Evolutionary conservation across 2,329 filamentous ascomycete genomes (phyloP), one percentile per base, ranked within the genome.

Genomic region (Ophiostoma populinum): DNA sequence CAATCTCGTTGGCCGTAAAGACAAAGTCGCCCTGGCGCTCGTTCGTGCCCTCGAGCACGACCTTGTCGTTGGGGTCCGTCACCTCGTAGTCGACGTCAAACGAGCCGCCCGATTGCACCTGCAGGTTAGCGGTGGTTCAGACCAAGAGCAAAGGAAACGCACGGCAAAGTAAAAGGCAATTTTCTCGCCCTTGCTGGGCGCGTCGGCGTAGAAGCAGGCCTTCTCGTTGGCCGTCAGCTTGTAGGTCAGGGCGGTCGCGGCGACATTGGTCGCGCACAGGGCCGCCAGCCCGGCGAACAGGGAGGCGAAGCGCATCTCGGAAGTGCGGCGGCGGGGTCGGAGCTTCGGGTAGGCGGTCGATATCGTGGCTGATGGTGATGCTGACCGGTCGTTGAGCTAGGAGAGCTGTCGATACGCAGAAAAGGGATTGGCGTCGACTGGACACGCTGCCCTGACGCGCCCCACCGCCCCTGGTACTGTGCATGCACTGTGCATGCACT

Each of bases 141-240:
- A n/a, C n/a, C n/a, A n/a, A n/a, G n/a, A n/a, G n/a, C n/a, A n/a
- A n/a, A n/a, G n/a, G 11, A 16, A 7, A 36, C 78, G 46, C 63
- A 98, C 90, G 41, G 90, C 92, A 60, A 98, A 98, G 64, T 98
- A 98, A 54, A 98, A 98, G 33, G 90, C 86, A 46, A 98, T 67
- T 70, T 98, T 98, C 49, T 80, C 73, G 47, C 77, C 77, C 54
- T 71, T 68, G 53, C 80, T 71, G 44, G 85, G 74, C 37, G 87
- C 77, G 46, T 73, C 63, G 38, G 81, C 71, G 56, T 80, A 94
- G 71, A 98, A 98, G 65, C 90, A 98, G 41, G 90, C 83, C 59
- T 81, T 85, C 65, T 95, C 90, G 62, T 92, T 81, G 34, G 90
- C 80, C 35, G 67, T 61, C 31, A 98, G 67, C 59, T 86, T 82